A percentile compares a stretch with the other conserved stretches of the same genome.
Conservation (phyloP, 108 stramenopile species). For the Skeletonema grethae region DNA sequence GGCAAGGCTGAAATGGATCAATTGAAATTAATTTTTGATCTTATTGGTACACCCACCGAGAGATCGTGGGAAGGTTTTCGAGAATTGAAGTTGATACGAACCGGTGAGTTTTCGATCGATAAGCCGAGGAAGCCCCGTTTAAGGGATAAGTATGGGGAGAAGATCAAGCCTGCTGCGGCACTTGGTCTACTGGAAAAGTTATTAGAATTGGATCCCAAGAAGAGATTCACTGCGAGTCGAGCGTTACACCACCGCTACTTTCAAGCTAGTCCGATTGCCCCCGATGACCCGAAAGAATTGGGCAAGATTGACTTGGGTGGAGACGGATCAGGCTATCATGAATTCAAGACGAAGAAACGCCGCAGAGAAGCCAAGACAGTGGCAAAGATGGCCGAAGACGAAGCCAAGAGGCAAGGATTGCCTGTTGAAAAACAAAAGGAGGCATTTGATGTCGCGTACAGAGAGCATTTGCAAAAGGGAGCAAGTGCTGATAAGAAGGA, state of each 20-base stretch:
- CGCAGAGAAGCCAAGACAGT: conserved; percentile 77
- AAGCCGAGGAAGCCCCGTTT: conserved; percentile 43
- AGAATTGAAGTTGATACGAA: conserved; percentile 65
- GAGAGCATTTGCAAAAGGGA: conserved; percentile 72
- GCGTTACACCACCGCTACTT: conserved; percentile 75
- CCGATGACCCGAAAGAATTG: conserved; percentile 67
- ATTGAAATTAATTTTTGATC: conserved; percentile 79
- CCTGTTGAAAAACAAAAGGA: conserved; percentile 69
- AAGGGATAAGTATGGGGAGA: conserved; percentile 67
- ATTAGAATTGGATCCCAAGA: conserved; percentile 79
- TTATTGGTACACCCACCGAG: conserved; percentile 77
- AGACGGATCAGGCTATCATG: conserved; percentile 75
- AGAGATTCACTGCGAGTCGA: conserved; percentile 62
- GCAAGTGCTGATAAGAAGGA: conserved; percentile 45
- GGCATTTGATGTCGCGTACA: conserved; percentile 68
- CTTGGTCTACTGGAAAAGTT: conserved; percentile 78
- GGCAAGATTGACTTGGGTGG: conserved; percentile 57
- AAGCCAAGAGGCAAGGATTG: conserved; percentile 55
- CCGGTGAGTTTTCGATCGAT: conserved; percentile 65
- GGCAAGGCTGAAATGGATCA: conserved; percentile 94
- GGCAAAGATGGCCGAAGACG: conserved; percentile 64
- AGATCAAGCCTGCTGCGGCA: conserved; percentile 55
- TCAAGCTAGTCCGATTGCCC: conserved; percentile 62
- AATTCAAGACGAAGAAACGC: conserved; percentile 88
- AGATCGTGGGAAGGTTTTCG: conserved; percentile 71